phyloP scores from a whole-genome alignment of 371 early-diverging fungal species.

The Lichtheimia corymbifera region DNA sequence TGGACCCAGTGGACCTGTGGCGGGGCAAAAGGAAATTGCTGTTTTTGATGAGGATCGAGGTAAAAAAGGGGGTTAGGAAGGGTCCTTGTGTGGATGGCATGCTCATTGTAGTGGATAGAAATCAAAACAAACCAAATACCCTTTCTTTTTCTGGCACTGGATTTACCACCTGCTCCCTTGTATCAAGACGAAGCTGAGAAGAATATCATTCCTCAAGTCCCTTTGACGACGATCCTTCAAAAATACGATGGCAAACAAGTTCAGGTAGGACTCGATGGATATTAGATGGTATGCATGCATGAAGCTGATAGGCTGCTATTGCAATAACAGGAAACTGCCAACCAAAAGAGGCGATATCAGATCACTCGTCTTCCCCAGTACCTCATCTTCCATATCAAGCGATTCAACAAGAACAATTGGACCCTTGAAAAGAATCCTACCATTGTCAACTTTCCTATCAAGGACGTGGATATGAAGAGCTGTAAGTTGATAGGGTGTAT shows the following conservation, averaged over 20 bases:
- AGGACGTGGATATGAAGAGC: conserved; percentile 79
- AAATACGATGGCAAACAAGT: conserved; percentile 84
- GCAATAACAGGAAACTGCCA: conserved; percentile 59
- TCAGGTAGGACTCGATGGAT: conserved; percentile 47
- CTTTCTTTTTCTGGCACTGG: conserved; percentile 87
- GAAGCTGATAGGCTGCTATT: background rate
- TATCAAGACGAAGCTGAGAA: conserved; percentile 89
- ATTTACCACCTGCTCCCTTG: conserved; percentile 92
- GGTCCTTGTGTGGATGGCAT: no score
- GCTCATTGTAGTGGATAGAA: conserved; percentile 29
- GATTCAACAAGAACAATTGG: conserved; percentile 91
- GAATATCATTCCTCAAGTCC: conserved; percentile 93
- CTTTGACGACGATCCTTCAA: conserved; percentile 72
- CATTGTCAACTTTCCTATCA: conserved; percentile 95
- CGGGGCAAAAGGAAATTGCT: conserved; percentile 15
- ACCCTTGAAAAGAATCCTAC: conserved; percentile 93
- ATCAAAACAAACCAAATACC: conserved; percentile 57
- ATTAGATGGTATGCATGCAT: no score
- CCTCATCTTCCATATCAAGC: conserved; percentile 89
- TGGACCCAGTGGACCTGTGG: conserved; percentile 23
- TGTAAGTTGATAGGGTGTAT: conserved; percentile 37
- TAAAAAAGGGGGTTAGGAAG: conserved; percentile 5
- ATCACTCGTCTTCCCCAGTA: conserved; percentile 82
- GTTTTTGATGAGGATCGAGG: conserved; percentile 49
- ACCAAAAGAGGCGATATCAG: conserved; percentile 68